A percentile compares a stretch with the other conserved stretches of the same genome.
These are phyloP conservation scores for Orbilia javanica DNA, from an alignment of 2,329 filamentous ascomycete genomes.

Conservation along the genomic window DNA sequence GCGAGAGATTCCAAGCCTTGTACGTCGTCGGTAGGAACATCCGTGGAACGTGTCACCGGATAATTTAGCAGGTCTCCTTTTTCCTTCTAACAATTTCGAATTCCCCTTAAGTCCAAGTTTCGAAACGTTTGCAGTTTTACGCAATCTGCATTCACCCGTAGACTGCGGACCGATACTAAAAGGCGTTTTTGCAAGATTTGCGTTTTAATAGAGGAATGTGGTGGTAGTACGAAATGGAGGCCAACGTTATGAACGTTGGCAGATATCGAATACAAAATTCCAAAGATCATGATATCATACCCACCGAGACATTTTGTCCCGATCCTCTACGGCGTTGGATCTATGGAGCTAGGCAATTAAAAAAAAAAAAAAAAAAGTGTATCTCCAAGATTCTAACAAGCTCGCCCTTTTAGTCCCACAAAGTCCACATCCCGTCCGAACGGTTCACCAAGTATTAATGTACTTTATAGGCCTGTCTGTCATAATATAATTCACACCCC, in stretches of 20 bases:
- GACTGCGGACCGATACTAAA: too few species aligned
- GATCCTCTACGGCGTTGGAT: too few species aligned
- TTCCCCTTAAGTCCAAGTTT: neutral
- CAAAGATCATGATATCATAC: neutral
- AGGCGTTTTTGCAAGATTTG: too few species aligned
- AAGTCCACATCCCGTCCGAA: conserved; percentile 1
- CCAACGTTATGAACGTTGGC: neutral
- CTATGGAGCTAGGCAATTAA: too few species aligned
- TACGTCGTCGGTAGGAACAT: conserved; percentile 2
- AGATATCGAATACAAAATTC: neutral
- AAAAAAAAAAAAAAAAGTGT: neutral
- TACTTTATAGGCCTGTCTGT: neutral
- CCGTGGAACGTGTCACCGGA: neutral
- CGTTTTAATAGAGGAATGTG: too few species aligned
- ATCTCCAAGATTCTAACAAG: neutral
- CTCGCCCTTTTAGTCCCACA: neutral
- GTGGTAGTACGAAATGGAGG: neutral
- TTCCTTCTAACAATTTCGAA: neutral
- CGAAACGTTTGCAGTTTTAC: neutral
- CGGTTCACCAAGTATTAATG: neutral
- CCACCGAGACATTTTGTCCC: too few species aligned
- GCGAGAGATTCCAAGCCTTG: neutral
- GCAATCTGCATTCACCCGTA: neutral
- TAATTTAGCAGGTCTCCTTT: neutral
- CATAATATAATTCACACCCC: neutral